Evolutionary conservation across 352 stramenopile species (phyloP).

Genomic region (Globisporangium paroecandrum): DNA sequence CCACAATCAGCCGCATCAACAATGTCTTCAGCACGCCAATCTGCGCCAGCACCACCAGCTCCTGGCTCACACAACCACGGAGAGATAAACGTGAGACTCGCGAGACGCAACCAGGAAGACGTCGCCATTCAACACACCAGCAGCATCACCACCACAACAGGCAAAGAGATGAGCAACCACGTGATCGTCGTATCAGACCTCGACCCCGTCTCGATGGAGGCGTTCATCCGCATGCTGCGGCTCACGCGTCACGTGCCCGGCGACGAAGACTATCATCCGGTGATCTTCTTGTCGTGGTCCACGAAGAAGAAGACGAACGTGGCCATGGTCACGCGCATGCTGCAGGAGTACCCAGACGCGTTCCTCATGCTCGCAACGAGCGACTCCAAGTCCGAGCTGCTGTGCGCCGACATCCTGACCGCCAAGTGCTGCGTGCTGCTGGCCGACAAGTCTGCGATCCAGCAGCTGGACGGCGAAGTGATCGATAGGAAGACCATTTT

Average conservation of each 20-base stretch:
- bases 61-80: background rate
- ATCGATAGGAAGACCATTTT: constrained; percentile 63
- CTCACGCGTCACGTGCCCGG: constrained; percentile 32
- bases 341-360: constrained; percentile 46
- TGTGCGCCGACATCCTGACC: constrained; percentile 54
- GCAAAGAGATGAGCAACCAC: constrained; percentile 37
- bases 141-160: constrained; percentile 19
- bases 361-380: constrained; percentile 53
- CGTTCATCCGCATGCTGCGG: constrained; percentile 52
- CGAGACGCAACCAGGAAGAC: constrained; percentile 15
- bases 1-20: background rate
- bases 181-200: constrained; percentile 63
- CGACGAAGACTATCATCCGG: constrained; percentile 39
- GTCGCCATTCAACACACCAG: constrained; percentile 36
- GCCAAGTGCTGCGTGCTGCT: constrained; percentile 57
- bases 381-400: constrained; percentile 51
- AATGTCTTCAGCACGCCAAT: too few species aligned
- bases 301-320: constrained; percentile 22
- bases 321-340: constrained; percentile 18
- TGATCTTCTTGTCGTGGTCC: constrained; percentile 66
- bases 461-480: constrained; percentile 53
- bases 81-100: constrained; percentile 5
- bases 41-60: background rate
- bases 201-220: constrained; percentile 34
- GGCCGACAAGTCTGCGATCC: constrained; percentile 50